These are phyloP conservation scores for Ilex aquifolium DNA, from an alignment of 257 asterid genomes.

Conservation along the genomic window DNA sequence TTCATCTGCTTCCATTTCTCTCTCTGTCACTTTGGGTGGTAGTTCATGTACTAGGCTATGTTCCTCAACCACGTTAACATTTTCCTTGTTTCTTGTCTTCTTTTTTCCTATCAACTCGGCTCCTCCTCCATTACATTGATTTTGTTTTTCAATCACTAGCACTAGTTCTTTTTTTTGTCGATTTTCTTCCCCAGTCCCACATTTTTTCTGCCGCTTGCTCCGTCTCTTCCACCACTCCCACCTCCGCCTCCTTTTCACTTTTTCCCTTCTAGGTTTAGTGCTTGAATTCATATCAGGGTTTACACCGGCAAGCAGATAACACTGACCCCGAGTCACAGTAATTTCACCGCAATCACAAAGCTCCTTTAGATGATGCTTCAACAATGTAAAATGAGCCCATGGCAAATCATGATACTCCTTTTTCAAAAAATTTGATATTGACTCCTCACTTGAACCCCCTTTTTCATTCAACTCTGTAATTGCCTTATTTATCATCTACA, in stretches of 20 bases:
- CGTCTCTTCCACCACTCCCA: conserved; percentile 26
- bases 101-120: conserved; percentile 6
- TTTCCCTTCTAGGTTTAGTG: conserved; percentile 20
- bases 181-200: conserved; percentile 7
- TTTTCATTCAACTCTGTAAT: background rate
- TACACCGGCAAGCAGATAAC: conserved; percentile 27
- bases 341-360: background rate
- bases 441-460: background rate
- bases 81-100: background rate
- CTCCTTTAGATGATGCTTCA: background rate
- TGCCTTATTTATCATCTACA: background rate
- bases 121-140: conserved; percentile 12
- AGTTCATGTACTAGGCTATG: background rate
- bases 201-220: conserved; percentile 16
- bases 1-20: too few relatives aligned
- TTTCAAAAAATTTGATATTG: background rate
- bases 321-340: conserved; percentile 8
- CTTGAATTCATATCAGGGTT: conserved; percentile 3
- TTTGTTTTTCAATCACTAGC: background rate
- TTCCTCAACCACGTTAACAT: background rate
- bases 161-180: conserved; percentile 6
- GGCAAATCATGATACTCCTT: conserved; percentile 1
- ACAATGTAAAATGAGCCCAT: background rate
- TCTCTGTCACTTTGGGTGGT: background rate
- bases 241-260: conserved; percentile 20